Conservation (phyloP, 768 basidiomycete species). For the Gymnopilus junonius region DNA sequence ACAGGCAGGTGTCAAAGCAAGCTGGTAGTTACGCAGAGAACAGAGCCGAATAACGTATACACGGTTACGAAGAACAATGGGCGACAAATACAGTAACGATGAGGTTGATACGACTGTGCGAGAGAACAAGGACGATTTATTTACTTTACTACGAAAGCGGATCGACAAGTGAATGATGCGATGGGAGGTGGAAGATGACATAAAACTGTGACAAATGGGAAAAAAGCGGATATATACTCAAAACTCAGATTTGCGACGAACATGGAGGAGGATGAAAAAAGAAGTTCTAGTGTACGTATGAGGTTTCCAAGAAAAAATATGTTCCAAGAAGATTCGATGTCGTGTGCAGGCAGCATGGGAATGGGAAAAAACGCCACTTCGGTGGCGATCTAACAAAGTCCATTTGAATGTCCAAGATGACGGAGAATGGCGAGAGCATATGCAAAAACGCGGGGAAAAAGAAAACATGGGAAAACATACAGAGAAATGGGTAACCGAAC, state of each 20-base stretch:
- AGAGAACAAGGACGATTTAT: not conserved
- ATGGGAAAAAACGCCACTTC: constrained; percentile 2
- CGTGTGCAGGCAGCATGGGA: not conserved
- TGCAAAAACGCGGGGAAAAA: not conserved
- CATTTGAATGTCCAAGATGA: not conserved
- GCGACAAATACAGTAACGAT: not conserved
- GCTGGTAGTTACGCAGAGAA: not conserved
- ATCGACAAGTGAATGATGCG: not conserved
- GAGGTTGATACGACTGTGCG: not conserved
- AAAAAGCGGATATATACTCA: not conserved
- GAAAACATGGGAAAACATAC: constrained; percentile 2
- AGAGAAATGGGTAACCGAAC: not conserved
- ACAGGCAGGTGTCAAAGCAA: not conserved
- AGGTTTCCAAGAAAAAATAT: not conserved
- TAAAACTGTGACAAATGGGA: not conserved
- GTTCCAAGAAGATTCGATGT: not conserved
- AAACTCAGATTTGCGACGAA: not conserved
- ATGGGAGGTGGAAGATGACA: not conserved
- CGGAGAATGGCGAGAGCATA: not conserved
- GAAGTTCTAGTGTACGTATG: not conserved
- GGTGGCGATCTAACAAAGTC: not conserved
- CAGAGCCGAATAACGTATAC: not conserved
- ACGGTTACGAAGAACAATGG: constrained; percentile 1
- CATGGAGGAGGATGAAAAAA: not conserved
- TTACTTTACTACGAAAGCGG: not conserved